Base-by-base conservation (phyloP, 768 basidiomycete species). In the Tricholoma sp. region DNA sequence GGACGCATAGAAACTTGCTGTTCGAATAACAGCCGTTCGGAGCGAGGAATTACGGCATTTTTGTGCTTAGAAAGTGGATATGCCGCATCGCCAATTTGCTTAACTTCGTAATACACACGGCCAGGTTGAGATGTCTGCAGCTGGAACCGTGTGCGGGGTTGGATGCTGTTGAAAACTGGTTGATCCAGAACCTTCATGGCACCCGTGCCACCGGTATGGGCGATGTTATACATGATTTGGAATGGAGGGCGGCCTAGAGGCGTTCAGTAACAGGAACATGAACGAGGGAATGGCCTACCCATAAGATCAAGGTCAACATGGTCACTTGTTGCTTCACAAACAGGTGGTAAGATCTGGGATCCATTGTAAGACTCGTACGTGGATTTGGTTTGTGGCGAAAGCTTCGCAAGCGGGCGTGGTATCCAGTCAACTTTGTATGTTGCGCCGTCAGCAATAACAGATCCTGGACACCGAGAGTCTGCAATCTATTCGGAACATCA, bases 151-250 rank as follows among this genome's bases (percentile, higher is more conserved):
- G 89, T 88, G 41, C 81, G 81, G 9, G 83, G 78, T 62, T 92
- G 90, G 39, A 94, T 91, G 66, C 91, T 92, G 70, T 86, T 91
- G 74, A 94, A 88, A 1, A 83, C 85, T 1, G 88, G 86, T 61
- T 91, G 88, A 57, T 86, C 89, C 29, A 89, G 73, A 49, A 92
- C 77, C 59, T 77, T 83, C 1, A 84, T 88, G 5, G 83, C 86
- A 4, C 90, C 88, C 16, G 76, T 74, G 8, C 86, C 88, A 54
- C 75, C 79, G 52, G 85, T 79, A 67, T 83, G 80, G 0, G 88
- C 91, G 54, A 93, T 83, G 61, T 91, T 89, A 71, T 95, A 97
- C 80, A 83, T 87, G 60, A 96, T 85, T 67, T 96, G 88, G 81
- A 95, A 98, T 0, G 94, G 94, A n/a, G 92, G 86, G 19, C 86